Evolutionary conservation across 1,284 basidiomycete species (phyloP), one percentile per base, ranked within the genome.

Genomic region (Microbotryomycetes sp.): DNA sequence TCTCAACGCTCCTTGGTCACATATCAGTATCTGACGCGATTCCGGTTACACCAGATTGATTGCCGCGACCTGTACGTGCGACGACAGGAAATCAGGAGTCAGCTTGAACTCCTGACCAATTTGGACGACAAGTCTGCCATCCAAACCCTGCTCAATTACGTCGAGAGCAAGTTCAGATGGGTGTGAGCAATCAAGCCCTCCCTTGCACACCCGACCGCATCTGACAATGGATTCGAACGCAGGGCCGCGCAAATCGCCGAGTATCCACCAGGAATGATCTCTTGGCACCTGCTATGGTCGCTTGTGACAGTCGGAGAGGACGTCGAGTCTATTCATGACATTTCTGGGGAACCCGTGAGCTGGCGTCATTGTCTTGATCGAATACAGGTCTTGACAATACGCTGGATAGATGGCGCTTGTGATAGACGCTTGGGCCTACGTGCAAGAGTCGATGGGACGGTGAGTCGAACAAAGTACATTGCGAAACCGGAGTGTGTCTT

Each of bases 361-460:
- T 28, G 21, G 15, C 4, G 50, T 7, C 23, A n/a, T n/a, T n/a
- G 30, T 35, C 9, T 5, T 18, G n/a, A 27, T 31, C 26, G 24
- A 21, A 15, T 5, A 54, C 15, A 6, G 6, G 5, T 7, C 4
- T 31, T 5, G 15, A 41, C 21, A 3, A 9, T 21, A 7, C 15
- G 16, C 21, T n/a, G 30, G 15, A 3, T n/a, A 61, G 59, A 41
- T 61, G 24, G 59, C 54, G 1, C 26, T 61, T 11, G 31, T 16
- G 6, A 45, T 61, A 41, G 55, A 61, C 21, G 18, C 50, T 21
- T 61, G 59, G 59, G 24, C 23, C 1, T 61, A 61, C 27, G 59
- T 53, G 0, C 59, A 61, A 24, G 54, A 61, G n/a, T 52, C 59
- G 0, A 57, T 57, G 45, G 59, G 59, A 9, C 35, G 28, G 53